Conservation (phyloP, 2,329 filamentous ascomycete species). For the Penicillium sp. region DNA sequence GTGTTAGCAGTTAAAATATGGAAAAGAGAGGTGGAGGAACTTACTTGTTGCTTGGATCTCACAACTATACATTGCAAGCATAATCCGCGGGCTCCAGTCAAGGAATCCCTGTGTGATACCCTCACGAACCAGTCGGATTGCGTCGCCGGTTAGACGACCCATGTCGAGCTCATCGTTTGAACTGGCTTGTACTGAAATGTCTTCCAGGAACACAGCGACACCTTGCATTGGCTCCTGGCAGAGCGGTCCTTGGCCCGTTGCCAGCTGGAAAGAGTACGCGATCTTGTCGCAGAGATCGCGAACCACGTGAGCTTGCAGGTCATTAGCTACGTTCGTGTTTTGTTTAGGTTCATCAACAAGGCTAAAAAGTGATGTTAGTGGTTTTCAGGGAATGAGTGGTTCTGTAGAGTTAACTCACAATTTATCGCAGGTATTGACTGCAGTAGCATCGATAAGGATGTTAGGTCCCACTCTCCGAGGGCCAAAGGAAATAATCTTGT, state of each 20-base stretch:
- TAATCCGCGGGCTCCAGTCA: slow-evolving; percentile 93
- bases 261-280: slow-evolving; percentile 89
- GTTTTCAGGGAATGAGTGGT: neutral
- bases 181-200: slow-evolving; percentile 65
- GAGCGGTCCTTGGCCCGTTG: slow-evolving; percentile 83
- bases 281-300: slow-evolving; percentile 87
- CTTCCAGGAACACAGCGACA: slow-evolving; percentile 86
- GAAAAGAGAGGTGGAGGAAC: slow-evolving; percentile 33
- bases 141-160: slow-evolving; percentile 85
- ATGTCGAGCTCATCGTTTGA: slow-evolving; percentile 60
- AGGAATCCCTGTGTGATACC: slow-evolving; percentile 85
- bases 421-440: slow-evolving; percentile 70
- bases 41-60: slow-evolving; percentile 92
- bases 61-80: slow-evolving; percentile 97
- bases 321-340: slow-evolving; percentile 29
- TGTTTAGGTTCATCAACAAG: slow-evolving; percentile 44
- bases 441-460: slow-evolving; percentile 81
- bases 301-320: slow-evolving; percentile 44
- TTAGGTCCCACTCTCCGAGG: slow-evolving; percentile 86
- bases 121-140: slow-evolving; percentile 85
- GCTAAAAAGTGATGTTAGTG: slow-evolving; percentile 26
- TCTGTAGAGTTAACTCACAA: slow-evolving; percentile 60
- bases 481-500: slow-evolving; percentile 88
- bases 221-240: slow-evolving; percentile 94
- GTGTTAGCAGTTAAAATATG: slow-evolving; percentile 14